Evolutionary conservation across 768 basidiomycete species (phyloP).

Genomic region (Tulasnella sp.): DNA sequence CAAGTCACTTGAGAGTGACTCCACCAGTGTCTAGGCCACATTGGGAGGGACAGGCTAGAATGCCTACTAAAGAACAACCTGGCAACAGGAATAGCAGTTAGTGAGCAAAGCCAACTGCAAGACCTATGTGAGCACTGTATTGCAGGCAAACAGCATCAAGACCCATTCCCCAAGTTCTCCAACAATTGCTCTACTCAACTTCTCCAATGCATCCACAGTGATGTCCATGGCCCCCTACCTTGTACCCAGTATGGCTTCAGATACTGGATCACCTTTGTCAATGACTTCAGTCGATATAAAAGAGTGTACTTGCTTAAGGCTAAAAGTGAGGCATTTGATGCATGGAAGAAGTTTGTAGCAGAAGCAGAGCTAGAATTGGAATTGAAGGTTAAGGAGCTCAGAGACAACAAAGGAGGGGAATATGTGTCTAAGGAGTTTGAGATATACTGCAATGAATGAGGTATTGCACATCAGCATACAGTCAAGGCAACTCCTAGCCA

Average conservation of each 20-base stretch:
- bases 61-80: neutral
- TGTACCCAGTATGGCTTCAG: neutral
- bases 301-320: neutral
- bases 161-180: constrained; percentile 1
- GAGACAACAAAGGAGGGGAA: constrained; percentile 31
- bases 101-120: neutral
- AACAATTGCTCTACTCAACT: neutral
- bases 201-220: constrained; percentile 9
- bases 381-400: constrained; percentile 21
- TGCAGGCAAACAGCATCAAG: constrained; percentile 11
- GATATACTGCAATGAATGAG: constrained; percentile 3
- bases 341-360: constrained; percentile 28
- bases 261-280: constrained; percentile 13
- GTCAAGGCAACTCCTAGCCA: constrained; percentile 4
- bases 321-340: constrained; percentile 1
- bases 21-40: constrained; percentile 2
- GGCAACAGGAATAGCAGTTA: neutral
- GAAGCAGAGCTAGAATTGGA: constrained; percentile 26
- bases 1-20: neutral
- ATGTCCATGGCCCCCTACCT: constrained; percentile 14
- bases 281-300: constrained; percentile 1
- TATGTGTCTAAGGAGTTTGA: constrained; percentile 22
- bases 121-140: constrained; percentile 9
- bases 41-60: neutral
- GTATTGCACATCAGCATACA: constrained; percentile 17